Evolutionary conservation across 2,329 filamentous ascomycete genomes (phyloP), one percentile per base, ranked within the genome.

Genomic region (Parascedosporium putredinis): DNA sequence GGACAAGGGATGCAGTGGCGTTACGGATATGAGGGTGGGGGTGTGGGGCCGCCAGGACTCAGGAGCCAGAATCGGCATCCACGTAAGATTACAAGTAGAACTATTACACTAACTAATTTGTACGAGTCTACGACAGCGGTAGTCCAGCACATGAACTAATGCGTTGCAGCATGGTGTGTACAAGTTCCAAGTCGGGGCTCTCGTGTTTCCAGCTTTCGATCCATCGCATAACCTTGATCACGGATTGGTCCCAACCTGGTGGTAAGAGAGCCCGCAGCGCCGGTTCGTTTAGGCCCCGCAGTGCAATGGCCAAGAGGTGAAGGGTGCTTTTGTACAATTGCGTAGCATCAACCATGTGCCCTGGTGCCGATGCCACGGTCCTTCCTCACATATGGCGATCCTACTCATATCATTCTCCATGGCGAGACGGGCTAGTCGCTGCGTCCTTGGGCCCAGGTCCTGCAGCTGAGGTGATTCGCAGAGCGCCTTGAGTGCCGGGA

Each of bases 321-420:
- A 58, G 49, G 12, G 52, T 45, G 40, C 55, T 57, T n/a, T 55
- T 51, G 54, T 54, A n/a, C 52, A 55, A 9, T 51, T 54, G 22
- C 55, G 51, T 7, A 58, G 51, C 54, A 56, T 57, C n/a, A 58
- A 27, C 56, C 56, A 58, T 2, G 53, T 55, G 0, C 56, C 56
- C 12, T 58, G 56, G 40, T 58, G 56, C 5, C 55, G 54, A 27
- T 56, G 52, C 18, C 45, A 56, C 29, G 56, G 55, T 1, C 55
- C 56, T n/a, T 54, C 52, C 27, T 54, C 48, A 48, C 49, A 52
- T 2, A 54, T 40, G 2, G 49, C 31, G 12, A 57, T 50, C 1
- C 56, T 48, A n/a, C 53, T 46, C 3, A 53, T 50, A 6, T 53
- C 56, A 9, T 50, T 53, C 5, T 29, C 16, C 10, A 57, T 47